Evolutionary conservation across 2,329 filamentous ascomycete species (phyloP).

Genomic region (Trichothecium roseum): DNA sequence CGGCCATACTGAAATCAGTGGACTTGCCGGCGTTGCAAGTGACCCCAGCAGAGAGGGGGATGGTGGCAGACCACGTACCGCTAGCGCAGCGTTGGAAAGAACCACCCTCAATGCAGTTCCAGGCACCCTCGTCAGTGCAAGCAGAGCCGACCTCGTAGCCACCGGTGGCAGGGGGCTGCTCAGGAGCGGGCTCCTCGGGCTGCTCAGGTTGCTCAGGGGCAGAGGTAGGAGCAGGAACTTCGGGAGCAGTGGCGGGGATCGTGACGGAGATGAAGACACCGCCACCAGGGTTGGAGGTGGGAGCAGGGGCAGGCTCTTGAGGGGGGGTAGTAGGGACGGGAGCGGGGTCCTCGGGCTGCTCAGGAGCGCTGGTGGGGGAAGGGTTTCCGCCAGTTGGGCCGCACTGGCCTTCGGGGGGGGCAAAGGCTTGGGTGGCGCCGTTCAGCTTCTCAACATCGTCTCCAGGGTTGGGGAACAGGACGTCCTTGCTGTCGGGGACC

Average conservation of each 20-base stretch:
- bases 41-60: conserved; percentile 33
- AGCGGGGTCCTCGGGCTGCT: conserved; percentile 3
- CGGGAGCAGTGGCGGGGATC: conserved; percentile 8
- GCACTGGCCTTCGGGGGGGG: conserved; percentile 13
- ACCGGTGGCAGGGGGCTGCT: conserved; percentile 8
- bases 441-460: conserved; percentile 38
- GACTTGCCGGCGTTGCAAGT: conserved; percentile 31
- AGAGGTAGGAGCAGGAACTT: conserved; percentile 5
- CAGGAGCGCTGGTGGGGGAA: conserved; percentile 5
- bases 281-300: conserved; percentile 8
- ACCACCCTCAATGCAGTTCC: conserved; percentile 41
- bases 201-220: conserved; percentile 10
- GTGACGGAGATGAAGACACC: conserved; percentile 8
- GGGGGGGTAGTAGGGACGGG: conserved; percentile 7
- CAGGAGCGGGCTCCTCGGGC: neutral
- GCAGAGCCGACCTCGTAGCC: conserved; percentile 28
- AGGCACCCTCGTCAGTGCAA: conserved; percentile 37
- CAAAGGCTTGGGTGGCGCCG: conserved; percentile 22
- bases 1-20: conserved; percentile 23
- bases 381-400: conserved; percentile 14
- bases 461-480: conserved; percentile 55
- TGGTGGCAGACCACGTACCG: conserved; percentile 35
- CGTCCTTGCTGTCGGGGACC: conserved; percentile 37
- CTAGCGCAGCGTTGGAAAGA: conserved; percentile 46
- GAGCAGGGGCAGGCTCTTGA: conserved; percentile 2